Conservation (phyloP, 768 basidiomycete species). For the Mycena olivaceomarginata region DNA sequence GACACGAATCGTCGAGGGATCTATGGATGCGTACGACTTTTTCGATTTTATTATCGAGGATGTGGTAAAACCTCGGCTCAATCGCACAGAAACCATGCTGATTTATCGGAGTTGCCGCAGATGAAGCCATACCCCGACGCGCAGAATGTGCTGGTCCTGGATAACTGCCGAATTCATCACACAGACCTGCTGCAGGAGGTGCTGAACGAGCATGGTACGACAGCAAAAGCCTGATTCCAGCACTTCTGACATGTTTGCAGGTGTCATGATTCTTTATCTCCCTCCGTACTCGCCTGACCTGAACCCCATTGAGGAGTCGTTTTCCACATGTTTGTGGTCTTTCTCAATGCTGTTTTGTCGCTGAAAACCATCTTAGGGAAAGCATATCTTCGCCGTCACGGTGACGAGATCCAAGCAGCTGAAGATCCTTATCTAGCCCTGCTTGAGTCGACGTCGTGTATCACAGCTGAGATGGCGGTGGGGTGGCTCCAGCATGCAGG, state of each 20-base stretch:
- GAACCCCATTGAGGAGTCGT: constrained; percentile 25
- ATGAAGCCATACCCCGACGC: background rate
- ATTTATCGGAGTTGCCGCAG: background rate
- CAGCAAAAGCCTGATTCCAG: too few relatives aligned
- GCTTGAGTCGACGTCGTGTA: constrained; percentile 42
- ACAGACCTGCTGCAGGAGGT: background rate
- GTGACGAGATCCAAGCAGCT: constrained; percentile 23
- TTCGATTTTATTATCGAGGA: constrained; percentile 13
- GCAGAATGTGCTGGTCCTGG: background rate
- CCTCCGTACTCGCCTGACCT: constrained; percentile 17
- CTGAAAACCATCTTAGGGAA: constrained; percentile 22
- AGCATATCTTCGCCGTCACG: constrained; percentile 34
- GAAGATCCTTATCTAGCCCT: constrained; percentile 37
- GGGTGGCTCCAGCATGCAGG: constrained; percentile 50
- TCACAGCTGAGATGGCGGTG: constrained; percentile 43
- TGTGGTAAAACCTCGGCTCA: background rate
- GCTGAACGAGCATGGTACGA: background rate
- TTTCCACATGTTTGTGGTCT: background rate
- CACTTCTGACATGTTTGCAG: too few relatives aligned
- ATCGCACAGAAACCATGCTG: too few relatives aligned
- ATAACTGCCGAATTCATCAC: background rate
- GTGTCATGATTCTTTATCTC: constrained; percentile 8
- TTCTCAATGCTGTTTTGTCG: background rate
- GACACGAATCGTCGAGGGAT: background rate
- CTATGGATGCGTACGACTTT: constrained; percentile 11